Evolutionary conservation across 2,329 filamentous ascomycete genomes (phyloP).

Genomic region (Graphilbum fragrans): DNA sequence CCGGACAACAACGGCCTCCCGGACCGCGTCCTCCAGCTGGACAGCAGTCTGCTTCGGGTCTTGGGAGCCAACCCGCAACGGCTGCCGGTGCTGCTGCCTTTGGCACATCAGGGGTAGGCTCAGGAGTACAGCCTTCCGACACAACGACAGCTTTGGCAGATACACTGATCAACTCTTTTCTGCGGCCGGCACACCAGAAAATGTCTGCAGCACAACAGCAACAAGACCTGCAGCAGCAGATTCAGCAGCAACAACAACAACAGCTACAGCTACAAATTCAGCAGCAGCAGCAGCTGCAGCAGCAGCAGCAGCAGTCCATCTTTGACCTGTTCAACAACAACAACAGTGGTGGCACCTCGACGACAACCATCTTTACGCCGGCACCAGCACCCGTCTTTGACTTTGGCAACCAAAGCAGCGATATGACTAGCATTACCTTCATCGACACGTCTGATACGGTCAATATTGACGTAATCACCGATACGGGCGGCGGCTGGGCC

Average conservation of each 20-base stretch:
- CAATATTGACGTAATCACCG: background rate
- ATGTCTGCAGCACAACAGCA: background rate
- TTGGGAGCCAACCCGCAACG: too few relatives aligned
- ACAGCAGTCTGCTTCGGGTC: too few relatives aligned
- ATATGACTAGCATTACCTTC: background rate
- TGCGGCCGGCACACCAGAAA: background rate
- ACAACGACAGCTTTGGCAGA: background rate
- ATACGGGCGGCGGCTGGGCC: conserved; percentile 2
- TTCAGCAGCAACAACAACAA: background rate
- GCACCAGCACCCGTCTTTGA: background rate
- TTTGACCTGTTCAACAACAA: background rate
- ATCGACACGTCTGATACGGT: background rate
- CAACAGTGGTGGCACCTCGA: too few relatives aligned
- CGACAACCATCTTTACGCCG: background rate
- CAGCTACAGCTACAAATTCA: background rate
- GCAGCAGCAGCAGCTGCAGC: background rate
- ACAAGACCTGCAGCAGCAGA: background rate
- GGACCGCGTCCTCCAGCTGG: too few relatives aligned
- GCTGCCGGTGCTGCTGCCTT: too few relatives aligned
- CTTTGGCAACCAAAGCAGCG: background rate
- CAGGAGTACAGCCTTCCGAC: background rate
- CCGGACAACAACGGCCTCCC: too few relatives aligned
- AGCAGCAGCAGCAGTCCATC: background rate
- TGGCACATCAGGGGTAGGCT: too few relatives aligned
- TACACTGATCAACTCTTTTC: background rate